These are phyloP conservation scores for Populus ilicifolia DNA, from an alignment of 345 rosid species.

Conservation along the genomic window DNA sequence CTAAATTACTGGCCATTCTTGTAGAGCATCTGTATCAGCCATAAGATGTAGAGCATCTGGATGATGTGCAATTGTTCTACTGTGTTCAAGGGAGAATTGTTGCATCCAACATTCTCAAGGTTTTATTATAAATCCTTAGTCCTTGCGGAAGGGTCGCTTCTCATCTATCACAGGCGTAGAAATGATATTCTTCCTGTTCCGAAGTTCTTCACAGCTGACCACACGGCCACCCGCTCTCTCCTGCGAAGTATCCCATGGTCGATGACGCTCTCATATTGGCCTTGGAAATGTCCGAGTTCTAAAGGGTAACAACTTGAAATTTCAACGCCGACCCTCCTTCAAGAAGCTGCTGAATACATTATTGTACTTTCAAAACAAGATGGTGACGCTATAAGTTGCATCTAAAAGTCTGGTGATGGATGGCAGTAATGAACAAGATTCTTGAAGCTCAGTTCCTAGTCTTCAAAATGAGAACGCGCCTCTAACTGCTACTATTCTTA, in stretches of 20 bases:
- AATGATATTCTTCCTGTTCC: background rate
- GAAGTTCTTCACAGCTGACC: background rate
- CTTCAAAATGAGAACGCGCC: background rate
- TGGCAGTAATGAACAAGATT: background rate
- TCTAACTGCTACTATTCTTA: background rate
- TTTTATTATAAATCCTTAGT: background rate
- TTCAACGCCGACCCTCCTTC: background rate
- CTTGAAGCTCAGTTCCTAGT: background rate
- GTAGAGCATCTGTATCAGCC: constrained; percentile 24
- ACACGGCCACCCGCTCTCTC: too few relatives aligned
- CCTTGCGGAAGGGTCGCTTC: background rate
- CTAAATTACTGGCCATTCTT: constrained; percentile 24
- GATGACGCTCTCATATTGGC: background rate
- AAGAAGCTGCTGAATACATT: background rate
- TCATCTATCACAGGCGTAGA: too few relatives aligned
- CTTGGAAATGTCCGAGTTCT: background rate
- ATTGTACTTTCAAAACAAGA: background rate
- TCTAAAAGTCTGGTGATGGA: background rate
- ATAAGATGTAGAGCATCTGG: constrained; percentile 18
- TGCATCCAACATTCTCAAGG: background rate
- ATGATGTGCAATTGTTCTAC: background rate
- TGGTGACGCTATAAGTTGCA: background rate
- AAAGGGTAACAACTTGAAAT: background rate
- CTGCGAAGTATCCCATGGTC: too few relatives aligned
- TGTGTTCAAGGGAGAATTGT: background rate